Evolutionary conservation across 805 yeast species (phyloP).

Genomic region (Jamesozyma spencerorum): DNA sequence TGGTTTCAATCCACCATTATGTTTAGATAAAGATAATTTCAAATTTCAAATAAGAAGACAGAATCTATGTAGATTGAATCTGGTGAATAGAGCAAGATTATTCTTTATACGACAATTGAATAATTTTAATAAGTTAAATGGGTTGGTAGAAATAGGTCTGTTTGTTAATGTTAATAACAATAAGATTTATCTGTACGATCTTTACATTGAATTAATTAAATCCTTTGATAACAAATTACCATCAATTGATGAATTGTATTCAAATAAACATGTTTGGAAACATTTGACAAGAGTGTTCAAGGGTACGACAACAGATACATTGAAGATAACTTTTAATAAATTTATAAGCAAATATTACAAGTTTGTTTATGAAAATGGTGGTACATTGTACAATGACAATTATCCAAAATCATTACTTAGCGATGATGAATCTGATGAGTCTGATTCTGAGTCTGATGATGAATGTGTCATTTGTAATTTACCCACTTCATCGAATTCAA

Average conservation of each 20-base stretch:
- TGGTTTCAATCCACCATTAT: constrained; percentile 42
- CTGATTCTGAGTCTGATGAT: constrained; percentile 19
- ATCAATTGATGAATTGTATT: not conserved
- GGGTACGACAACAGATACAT: constrained; percentile 3
- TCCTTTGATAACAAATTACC: constrained; percentile 1
- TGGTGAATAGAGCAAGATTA: constrained; percentile 52
- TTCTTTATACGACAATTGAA: constrained; percentile 54
- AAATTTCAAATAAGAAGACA: constrained; percentile 64
- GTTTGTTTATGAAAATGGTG: constrained; percentile 19
- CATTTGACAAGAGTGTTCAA: constrained; percentile 7
- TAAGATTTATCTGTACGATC: constrained; percentile 29
- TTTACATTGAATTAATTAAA: constrained; percentile 31
- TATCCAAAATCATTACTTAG: constrained; percentile 30
- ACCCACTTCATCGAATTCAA: constrained; percentile 38
- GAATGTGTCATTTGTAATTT: constrained; percentile 43
- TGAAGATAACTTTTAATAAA: constrained; percentile 19
- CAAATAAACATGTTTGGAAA: constrained; percentile 24
- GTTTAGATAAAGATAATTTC: constrained; percentile 44
- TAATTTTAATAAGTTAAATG: constrained; percentile 34
- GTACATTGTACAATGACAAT: constrained; percentile 15
- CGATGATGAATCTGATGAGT: constrained; percentile 13
- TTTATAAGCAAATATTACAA: constrained; percentile 29
- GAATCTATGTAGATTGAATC: constrained; percentile 51
- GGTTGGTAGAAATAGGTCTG: too few species aligned
- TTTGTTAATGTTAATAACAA: constrained; percentile 1